Evolutionary conservation across 371 early-diverging fungal species (phyloP), one percentile per base, ranked within the genome.

Genomic region (Lichtheimia ornata): DNA sequence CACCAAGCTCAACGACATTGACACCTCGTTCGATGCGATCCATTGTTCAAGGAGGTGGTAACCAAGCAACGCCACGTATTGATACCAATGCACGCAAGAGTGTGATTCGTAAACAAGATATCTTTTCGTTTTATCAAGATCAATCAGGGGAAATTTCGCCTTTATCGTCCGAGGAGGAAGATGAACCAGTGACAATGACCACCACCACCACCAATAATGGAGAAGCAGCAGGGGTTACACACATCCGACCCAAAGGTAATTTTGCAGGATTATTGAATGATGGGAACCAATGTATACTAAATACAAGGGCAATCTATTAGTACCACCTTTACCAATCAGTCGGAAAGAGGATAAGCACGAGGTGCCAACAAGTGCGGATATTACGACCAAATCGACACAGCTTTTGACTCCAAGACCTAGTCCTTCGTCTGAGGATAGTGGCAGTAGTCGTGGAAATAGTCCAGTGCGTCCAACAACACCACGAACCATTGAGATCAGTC

Each of bases 101-200:
- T 25, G 41, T 44, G 22, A 67, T 67, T 25, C 57, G 63, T 18
- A 65, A 59, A n/a, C 52, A 57, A 35, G 72, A 72, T 20, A 51
- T 66, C 5, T 65, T 75, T 53, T 50, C 64, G 4, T 64, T 65
- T 41, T 72, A 70, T 28, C 66, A 62, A 7, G 70, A 72, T 52
- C 63, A 67, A 17, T 49, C 72, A 22, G 72, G 66, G 12, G 70
- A 75, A 59, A 61, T 70, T 7, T 75, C 72, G 25, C 72, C 72
- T 20, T 51, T 67, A 50, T 63, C 65, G 13, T 70, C 71, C 17
- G 63, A 65, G 22, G 68, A 67, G 13, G 35, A 35, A 35, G 42
- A 58, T 41, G 57, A 56, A 15, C 43, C 57, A 15, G 43, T 5
- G 28, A 43, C 28, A 27, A 6, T 2, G 25, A 45, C 47, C 2